Conservation (phyloP, 768 basidiomycete species). For the Boletus tylopilopsis region DNA sequence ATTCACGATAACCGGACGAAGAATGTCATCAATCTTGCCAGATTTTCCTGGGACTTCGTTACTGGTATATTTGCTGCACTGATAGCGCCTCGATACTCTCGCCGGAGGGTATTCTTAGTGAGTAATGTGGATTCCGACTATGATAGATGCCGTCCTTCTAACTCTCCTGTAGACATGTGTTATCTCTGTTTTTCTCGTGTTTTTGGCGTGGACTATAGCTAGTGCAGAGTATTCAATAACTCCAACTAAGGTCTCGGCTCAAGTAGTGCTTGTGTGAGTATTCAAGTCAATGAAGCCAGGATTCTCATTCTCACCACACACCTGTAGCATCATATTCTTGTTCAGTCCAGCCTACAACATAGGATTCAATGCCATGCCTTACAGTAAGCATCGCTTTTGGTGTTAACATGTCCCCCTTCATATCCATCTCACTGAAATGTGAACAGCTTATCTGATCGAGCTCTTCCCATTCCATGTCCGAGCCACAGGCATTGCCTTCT, state of each 20-base stretch:
- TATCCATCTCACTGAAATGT: background rate
- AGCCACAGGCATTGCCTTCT: slow-evolving; percentile 59
- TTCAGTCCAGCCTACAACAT: slow-evolving; percentile 4
- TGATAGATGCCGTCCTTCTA: background rate
- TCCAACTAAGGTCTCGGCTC: background rate
- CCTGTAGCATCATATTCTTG: slow-evolving; percentile 9
- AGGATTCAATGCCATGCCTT: slow-evolving; percentile 1
- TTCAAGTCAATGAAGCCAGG: background rate
- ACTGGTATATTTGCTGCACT: background rate
- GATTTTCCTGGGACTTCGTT: background rate
- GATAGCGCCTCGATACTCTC: slow-evolving; percentile 6
- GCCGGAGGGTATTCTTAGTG: slow-evolving; percentile 12
- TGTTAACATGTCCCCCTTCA: background rate
- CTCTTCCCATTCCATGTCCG: slow-evolving; percentile 62
- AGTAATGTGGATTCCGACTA: background rate
- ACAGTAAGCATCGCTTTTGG: background rate
- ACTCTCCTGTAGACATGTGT: background rate
- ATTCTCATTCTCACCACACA: background rate
- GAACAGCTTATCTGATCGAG: slow-evolving; percentile 56
- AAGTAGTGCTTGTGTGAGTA: slow-evolving; percentile 3
- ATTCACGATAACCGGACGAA: slow-evolving; percentile 17
- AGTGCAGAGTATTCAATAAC: slow-evolving; percentile 8
- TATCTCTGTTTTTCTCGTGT: slow-evolving; percentile 7
- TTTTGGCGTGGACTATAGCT: slow-evolving; percentile 10
- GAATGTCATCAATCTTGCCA: slow-evolving; percentile 1